Conservation (phyloP, 140 eudicot species). For the Senecio squalidus region DNA sequence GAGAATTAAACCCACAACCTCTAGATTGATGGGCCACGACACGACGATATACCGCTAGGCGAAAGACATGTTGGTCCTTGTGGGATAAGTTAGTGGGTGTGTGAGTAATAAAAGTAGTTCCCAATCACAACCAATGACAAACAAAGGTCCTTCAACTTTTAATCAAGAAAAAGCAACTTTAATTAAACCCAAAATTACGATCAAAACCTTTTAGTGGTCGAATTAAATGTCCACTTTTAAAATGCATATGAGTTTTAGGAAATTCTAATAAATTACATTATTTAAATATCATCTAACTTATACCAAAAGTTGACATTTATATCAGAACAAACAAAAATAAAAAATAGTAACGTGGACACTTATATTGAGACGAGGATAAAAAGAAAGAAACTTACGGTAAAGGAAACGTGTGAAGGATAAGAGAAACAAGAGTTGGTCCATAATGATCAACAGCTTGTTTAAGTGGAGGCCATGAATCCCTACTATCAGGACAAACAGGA, state of each 20-base stretch:
- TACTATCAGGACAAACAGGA: conserved; percentile 91
- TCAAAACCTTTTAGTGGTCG: not conserved
- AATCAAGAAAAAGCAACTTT: conserved; percentile 9
- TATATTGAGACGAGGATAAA: too few relatives aligned
- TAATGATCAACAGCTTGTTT: conserved; percentile 55
- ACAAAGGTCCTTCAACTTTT: not conserved
- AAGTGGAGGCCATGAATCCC: conserved; percentile 92
- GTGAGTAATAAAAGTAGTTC: conserved; percentile 6
- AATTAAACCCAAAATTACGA: too few relatives aligned
- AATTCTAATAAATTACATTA: too few relatives aligned
- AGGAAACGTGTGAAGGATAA: conserved; percentile 74
- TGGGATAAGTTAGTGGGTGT: not conserved
- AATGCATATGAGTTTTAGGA: too few relatives aligned
- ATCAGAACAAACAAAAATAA: not conserved
- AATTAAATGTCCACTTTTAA: not conserved
- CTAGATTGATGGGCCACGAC: not conserved
- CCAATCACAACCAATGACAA: not conserved
- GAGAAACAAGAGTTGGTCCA: conserved; percentile 38
- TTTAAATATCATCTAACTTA: not conserved
- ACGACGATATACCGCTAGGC: not conserved
- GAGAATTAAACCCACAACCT: not conserved
- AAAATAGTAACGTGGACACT: not conserved
- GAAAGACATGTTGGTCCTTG: not conserved
- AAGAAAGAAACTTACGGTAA: conserved; percentile 55
- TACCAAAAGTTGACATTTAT: not conserved